These are phyloP conservation scores for Myotisia sp. DNA, from an alignment of 2,329 filamentous ascomycete genomes.

Conservation along the genomic window DNA sequence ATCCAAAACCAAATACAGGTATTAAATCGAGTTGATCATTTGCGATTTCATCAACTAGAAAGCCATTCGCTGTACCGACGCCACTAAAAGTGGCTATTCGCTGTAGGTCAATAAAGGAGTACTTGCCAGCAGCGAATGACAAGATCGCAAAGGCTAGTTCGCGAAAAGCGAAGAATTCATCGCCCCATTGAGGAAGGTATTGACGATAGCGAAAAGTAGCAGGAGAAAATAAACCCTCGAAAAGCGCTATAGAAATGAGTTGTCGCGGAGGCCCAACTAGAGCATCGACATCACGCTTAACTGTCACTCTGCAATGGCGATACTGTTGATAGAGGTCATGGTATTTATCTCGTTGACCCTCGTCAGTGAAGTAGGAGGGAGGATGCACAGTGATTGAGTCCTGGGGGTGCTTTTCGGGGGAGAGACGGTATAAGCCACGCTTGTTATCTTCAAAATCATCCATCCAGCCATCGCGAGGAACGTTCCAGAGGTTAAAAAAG, in stretches of 20 bases:
- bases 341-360: neutral
- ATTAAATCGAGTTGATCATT: neutral
- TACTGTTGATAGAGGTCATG: neutral
- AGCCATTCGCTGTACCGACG: neutral
- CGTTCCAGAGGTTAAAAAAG: neutral
- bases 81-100: neutral
- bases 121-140: conserved; percentile 3
- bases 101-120: neutral
- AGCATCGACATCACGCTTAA: neutral
- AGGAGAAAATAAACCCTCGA: neutral
- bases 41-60: neutral
- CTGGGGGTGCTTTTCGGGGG: too few relatives aligned
- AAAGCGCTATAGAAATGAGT: neutral
- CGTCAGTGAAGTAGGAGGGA: neutral
- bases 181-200: conserved; percentile 1
- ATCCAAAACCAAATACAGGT: neutral
- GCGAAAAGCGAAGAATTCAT: conserved; percentile 1
- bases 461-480: conserved; percentile 2
- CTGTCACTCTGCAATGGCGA: too few relatives aligned
- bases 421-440: neutral
- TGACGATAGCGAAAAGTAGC: neutral
- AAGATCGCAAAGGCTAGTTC: conserved; percentile 3
- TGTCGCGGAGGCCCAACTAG: neutral
- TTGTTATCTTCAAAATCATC: neutral
- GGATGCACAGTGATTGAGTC: neutral